Evolutionary conservation across 495 filamentous ascomycete species (phyloP).

Genomic region (Tuber umbilicatum): DNA sequence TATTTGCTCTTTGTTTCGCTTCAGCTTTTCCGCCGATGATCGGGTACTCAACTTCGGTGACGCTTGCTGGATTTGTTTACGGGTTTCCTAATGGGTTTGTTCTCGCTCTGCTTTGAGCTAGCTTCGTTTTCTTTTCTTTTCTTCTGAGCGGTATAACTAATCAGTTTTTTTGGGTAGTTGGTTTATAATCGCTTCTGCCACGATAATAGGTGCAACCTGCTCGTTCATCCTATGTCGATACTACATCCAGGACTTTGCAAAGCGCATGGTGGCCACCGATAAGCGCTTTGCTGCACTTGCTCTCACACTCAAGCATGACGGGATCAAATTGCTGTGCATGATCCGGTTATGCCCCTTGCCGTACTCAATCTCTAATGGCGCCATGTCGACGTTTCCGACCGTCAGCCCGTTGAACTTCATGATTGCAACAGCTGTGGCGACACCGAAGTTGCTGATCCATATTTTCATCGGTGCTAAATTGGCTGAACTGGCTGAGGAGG

Average conservation of each 20-base stretch:
- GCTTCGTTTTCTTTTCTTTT: conserved; percentile 43
- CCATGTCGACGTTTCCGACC: conserved; percentile 85
- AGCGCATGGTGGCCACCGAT: conserved; percentile 72
- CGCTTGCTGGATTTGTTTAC: conserved; percentile 85
- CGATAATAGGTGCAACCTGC: conserved; percentile 65
- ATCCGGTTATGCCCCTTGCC: conserved; percentile 88
- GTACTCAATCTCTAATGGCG: conserved; percentile 92
- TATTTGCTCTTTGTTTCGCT: conserved; percentile 70
- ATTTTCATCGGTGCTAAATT: conserved; percentile 82
- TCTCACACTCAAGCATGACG: conserved; percentile 69
- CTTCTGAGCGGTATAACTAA: conserved; percentile 14
- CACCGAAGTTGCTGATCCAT: conserved; percentile 83
- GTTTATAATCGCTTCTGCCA: conserved; percentile 74
- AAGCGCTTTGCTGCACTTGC: conserved; percentile 66
- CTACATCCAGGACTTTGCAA: conserved; percentile 67
- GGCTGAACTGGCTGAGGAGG: conserved; percentile 62
- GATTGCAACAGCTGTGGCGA: conserved; percentile 66
- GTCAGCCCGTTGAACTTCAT: conserved; percentile 70
- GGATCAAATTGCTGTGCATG: conserved; percentile 81
- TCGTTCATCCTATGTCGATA: conserved; percentile 75
- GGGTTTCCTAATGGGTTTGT: conserved; percentile 67
- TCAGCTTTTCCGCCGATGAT: conserved; percentile 85
- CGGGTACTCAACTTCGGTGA: conserved; percentile 82
- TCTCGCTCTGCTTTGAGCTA: neutral
- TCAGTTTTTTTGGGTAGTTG: conserved; percentile 46